A percentile compares a stretch with the other conserved stretches of the same genome.
phyloP scores from a whole-genome alignment of 1,139 yeast genomes.

The Nadsonia commutata region DNA sequence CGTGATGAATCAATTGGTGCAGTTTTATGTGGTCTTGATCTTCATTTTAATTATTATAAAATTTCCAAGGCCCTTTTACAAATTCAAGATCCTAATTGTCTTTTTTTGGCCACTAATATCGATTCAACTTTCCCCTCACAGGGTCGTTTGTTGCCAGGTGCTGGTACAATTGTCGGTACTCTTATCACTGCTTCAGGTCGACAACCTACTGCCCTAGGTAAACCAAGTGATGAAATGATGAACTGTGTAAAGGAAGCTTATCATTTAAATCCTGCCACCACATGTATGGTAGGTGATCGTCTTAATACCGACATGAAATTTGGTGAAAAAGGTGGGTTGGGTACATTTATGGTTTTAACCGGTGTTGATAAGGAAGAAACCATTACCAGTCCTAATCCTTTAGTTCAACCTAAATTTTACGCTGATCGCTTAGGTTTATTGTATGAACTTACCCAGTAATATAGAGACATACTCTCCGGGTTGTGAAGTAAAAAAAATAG shows the following conservation, averaged over 20 bases:
- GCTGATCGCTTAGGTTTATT: conserved; percentile 67
- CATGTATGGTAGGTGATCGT: conserved; percentile 93
- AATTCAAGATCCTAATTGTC: conserved; percentile 47
- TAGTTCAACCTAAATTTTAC: conserved; percentile 49
- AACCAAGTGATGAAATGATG: conserved; percentile 84
- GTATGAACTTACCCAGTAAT: conserved; percentile 30
- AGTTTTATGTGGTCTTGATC: conserved; percentile 78
- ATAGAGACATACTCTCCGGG: neutral
- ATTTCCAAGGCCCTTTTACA: conserved; percentile 74
- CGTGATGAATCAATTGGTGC: conserved; percentile 70
- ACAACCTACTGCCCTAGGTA: conserved; percentile 71
- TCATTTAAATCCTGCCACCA: conserved; percentile 41
- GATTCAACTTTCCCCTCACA: conserved; percentile 90
- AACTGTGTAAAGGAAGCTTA: conserved; percentile 68
- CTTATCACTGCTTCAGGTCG: conserved; percentile 69
- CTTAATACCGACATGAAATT: conserved; percentile 89
- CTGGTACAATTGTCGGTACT: conserved; percentile 80
- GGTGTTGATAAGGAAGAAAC: conserved; percentile 73
- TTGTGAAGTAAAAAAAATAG: neutral
- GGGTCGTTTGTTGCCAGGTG: conserved; percentile 80
- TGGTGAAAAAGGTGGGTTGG: conserved; percentile 74
- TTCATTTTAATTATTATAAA: conserved; percentile 64
- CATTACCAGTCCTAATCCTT: conserved; percentile 31
- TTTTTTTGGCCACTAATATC: conserved; percentile 86
- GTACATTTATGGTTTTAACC: conserved; percentile 71